These are phyloP conservation scores for Penicillium ochrochloron DNA, from an alignment of 495 filamentous ascomycete genomes.

Conservation along the genomic window DNA sequence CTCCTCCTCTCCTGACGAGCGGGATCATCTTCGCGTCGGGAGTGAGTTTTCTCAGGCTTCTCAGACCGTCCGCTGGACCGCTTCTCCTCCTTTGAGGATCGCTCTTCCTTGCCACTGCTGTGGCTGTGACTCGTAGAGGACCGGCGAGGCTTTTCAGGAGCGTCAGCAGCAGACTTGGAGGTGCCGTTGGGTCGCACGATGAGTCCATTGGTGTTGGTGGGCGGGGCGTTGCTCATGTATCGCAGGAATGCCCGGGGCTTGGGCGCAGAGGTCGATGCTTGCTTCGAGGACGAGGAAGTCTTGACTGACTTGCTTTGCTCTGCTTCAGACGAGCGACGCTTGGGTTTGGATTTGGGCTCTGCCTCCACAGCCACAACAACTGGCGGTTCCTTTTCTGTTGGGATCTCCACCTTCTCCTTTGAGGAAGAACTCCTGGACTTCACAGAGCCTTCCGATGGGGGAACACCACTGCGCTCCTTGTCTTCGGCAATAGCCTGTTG, in stretches of 20 bases:
- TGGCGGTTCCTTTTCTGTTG: conserved; percentile 28
- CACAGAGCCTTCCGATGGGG: conserved; percentile 21
- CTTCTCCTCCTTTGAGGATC: conserved; percentile 34
- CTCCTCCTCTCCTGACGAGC: conserved; percentile 22
- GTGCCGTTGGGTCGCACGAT: conserved; percentile 41
- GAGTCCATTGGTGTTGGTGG: conserved; percentile 39
- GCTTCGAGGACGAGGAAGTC: conserved; percentile 36
- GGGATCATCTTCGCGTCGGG: conserved; percentile 27
- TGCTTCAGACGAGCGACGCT: conserved; percentile 32
- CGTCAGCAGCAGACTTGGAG: conserved; percentile 35
- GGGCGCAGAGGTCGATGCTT: conserved; percentile 28
- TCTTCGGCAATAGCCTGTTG: conserved; percentile 30
- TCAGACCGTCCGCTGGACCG: conserved; percentile 36
- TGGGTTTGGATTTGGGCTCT: conserved; percentile 26
- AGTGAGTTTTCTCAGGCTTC: conserved; percentile 35
- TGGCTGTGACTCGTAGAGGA: conserved; percentile 39
- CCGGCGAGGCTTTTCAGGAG: conserved; percentile 33
- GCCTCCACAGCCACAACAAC: not conserved
- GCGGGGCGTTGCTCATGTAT: conserved; percentile 46
- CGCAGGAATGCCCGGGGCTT: conserved; percentile 41
- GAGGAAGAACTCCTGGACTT: conserved; percentile 21
- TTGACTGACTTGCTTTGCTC: conserved; percentile 27
- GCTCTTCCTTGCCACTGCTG: conserved; percentile 34
- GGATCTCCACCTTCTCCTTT: conserved; percentile 8
- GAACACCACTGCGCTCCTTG: conserved; percentile 27